Base-by-base conservation (phyloP, 805 yeast species). In the Yamadazyma scolyti region DNA sequence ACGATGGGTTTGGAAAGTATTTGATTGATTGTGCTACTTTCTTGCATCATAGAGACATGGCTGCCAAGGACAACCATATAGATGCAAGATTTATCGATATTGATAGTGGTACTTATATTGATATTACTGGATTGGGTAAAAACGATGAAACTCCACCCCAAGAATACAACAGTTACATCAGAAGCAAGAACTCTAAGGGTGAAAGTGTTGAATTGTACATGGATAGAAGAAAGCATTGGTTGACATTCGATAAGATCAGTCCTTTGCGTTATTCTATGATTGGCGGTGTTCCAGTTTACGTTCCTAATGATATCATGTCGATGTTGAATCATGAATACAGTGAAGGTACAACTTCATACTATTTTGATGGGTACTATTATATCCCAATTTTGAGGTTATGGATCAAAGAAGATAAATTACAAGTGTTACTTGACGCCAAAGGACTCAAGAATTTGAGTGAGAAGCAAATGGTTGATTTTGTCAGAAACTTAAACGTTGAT, bases 91-190 rank as follows among this genome's bases (percentile, higher is more conserved):
- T 79, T 44, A 73, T 78, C 34, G 84, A 79, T 45, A 61, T 68
- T 9, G 70, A 71, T 30, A 69, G 79, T 1, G 84, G 84, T 7
- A 46, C 69, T 6, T 79, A 75, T 44, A 61, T 78, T 31, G 83
- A 78, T 42, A 61, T 79, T 30, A 69, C 75, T 3, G 84, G 77
- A 5, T 36, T 56, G 14, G 52, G 52, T n/a, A 43, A 43, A 18
- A 43, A 47, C 16, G 36, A 43, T 13, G 52, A 45, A 21, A 31
- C 40, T 3, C 49, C 46, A 8, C 29, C 28, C 9, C 34, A 29
- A 21, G 44, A 40, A 19, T 40, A 30, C 17, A 45, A 47, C 25
- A 44, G 42, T 9, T 40, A 40, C 23, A 33, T 54, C 26, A 46
- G 43, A 30, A 30, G 34, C 15, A 47, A 49, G 22, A 39, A 46